Base-by-base conservation (phyloP, 257 asterid genomes). In the Prunella vulgaris region DNA sequence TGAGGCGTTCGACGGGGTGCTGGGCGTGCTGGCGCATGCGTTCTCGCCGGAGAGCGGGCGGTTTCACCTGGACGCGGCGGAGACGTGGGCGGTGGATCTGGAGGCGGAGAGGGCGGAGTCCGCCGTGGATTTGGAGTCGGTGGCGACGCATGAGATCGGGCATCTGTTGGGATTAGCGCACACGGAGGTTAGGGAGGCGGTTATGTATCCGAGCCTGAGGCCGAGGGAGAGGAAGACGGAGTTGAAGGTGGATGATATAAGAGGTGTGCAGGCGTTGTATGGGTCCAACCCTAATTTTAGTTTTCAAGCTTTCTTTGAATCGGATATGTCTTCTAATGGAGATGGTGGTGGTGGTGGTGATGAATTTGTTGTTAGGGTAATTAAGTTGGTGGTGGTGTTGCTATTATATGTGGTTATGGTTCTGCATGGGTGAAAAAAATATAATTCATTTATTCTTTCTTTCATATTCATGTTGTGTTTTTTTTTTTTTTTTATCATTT, bases 141-240 rank as follows among this genome's bases (percentile, higher is more conserved):
- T 90, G 78, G 97, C 95, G 42, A 87, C 92, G 12, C 97, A 93
- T 35, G 97, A 93, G 78, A 93, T 93, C 0, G 97, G 98, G 8
- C 96, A 93, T 53, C 54, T 93, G 75, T 63, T 93, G 68, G 97
- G 98, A 3, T 62, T 93, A 75, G 90, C 81, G 7, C 97, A 93
- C 64, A 73, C 85, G 42, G 72, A 69, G 6, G 86, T 72, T 7
- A 80, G 71, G 32, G 92, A 84, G 37, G 88, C 98, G 46, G 85
- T 90, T n/a, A 93, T 93, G 98, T 90, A 83, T 59, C 97, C 98
- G 40, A 88, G 84, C 70, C 58, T 93, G 85, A 79, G 70, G 49
- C 87, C 92, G 3, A 79, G 97, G 79, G 74, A 82, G 68, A 85
- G 58, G 80, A 90, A 88, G 69, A 70, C 80, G 24, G 86, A 81